These are phyloP conservation scores for Magnusiomyces suaveolens DNA, from an alignment of 1,139 yeast species.

Conservation along the genomic window DNA sequence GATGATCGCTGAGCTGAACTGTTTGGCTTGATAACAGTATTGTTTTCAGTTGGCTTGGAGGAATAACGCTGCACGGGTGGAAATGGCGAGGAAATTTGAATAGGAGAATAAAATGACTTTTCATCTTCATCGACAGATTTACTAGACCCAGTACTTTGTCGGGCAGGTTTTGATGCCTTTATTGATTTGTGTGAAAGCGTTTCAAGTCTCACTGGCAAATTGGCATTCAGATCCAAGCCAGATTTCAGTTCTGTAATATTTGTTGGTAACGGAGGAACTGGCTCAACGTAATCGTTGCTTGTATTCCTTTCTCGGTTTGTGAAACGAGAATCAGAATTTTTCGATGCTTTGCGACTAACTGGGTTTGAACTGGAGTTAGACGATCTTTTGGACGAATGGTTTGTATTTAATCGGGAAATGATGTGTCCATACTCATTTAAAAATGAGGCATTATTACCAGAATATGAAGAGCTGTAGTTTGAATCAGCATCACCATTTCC, in stretches of 20 bases:
- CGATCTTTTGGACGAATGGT: neutral
- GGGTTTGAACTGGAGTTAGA: neutral
- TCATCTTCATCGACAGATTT: neutral
- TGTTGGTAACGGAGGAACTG: neutral
- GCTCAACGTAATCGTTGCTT: neutral
- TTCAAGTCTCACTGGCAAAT: neutral
- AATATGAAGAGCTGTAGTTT: conserved; percentile 7
- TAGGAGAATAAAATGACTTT: neutral
- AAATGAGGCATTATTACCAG: conserved; percentile 4
- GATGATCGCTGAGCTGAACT: neutral
- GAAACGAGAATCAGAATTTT: neutral
- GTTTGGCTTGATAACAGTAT: neutral
- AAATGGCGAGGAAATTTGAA: neutral
- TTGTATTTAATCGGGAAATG: conserved; percentile 6
- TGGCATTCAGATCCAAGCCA: neutral
- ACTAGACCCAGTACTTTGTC: neutral
- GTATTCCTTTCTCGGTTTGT: neutral
- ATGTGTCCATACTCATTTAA: conserved; percentile 12
- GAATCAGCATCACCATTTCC: conserved; percentile 1
- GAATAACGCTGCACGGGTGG: neutral
- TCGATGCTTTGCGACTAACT: neutral
- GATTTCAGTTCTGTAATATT: neutral
- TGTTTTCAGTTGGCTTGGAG: neutral
- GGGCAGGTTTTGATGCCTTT: neutral
- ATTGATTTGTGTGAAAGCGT: neutral